Evolutionary conservation across 345 rosid species (phyloP), one percentile per base, ranked within the genome.

Genomic region (Populus pruinosa): DNA sequence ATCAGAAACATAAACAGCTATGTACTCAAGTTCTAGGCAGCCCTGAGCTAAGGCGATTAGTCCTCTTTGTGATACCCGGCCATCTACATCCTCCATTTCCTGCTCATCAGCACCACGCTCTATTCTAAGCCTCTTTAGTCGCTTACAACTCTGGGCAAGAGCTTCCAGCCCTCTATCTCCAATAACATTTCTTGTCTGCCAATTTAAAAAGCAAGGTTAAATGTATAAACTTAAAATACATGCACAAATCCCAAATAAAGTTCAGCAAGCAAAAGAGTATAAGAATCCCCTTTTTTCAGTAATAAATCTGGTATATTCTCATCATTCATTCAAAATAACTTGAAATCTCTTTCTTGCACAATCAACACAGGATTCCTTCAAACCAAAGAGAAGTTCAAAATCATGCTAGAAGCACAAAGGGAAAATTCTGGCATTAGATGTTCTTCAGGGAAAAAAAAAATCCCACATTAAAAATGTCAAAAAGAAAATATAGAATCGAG

Each of bases 121-220:
- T 73, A 96, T 91, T 87, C 99, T 85, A 77, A 96, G 94, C 88
- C 99, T 88, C 85, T 90, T 90, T 79, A 96, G 86, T 36, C 71
- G 84, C 85, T 85, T 90, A 79, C 99, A 94, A 78, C 85, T 78
- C 76, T 61, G 86, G 73, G 97, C 94, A 77, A 96, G 89, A 81
- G 90, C 87, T 87, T 92, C 97, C 80, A 96, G 75, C 71, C 97
- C 99, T 80, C 91, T 84, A 83, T 96, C 99, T 80, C 98, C 98
- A 65, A 96, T 91, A 59, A 91, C 99, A 86, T 91, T 91, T 90
- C 99, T 91, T 8, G 99, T 85, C 99, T 96, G 96, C 70, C 70
- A 73, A 76, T 43, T 31, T 72, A 76, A 79, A 72, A 72, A 0
- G 25, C 44, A 20, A 81, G 11, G 76, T 77, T 69, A 8, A n/a